Conservation (phyloP, 73 alveolate genomes). For the Halteria grandinella region DNA sequence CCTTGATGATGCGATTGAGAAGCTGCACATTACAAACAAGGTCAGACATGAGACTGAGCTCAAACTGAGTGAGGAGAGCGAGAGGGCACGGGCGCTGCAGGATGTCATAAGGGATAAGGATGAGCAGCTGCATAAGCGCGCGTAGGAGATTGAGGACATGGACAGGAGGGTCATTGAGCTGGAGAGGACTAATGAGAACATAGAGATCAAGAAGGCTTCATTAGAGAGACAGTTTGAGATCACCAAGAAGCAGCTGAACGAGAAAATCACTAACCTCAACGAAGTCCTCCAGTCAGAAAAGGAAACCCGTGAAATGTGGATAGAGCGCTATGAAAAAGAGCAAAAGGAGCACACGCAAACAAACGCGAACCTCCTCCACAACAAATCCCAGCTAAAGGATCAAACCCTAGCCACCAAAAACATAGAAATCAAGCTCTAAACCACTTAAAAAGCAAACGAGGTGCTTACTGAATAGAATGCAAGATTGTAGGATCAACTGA, state of each 20-base stretch:
- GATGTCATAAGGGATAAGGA: constrained; percentile 49
- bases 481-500: constrained; percentile 32
- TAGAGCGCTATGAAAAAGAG: constrained; percentile 68
- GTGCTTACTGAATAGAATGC: constrained; percentile 5
- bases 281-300: constrained; percentile 58
- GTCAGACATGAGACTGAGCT: constrained; percentile 62
- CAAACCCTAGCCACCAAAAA: constrained; percentile 30
- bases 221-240: constrained; percentile 68
- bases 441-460: constrained; percentile 12
- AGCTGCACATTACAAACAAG: constrained; percentile 55
- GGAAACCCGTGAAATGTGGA: constrained; percentile 72
- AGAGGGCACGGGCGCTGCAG: not conserved
- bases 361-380: constrained; percentile 34
- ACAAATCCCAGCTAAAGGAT: constrained; percentile 56
- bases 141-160: constrained; percentile 47
- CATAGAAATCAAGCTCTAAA: constrained; percentile 41
- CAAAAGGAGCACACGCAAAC: constrained; percentile 62
- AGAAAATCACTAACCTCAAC: constrained; percentile 57
- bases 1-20: constrained; percentile 56
- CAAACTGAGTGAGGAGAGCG: constrained; percentile 47
- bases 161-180: constrained; percentile 56
- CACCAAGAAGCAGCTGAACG: constrained; percentile 57
- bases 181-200: constrained; percentile 19
- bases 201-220: constrained; percentile 54
- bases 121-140: constrained; percentile 6